Conservation (phyloP, 2,329 filamentous ascomycete genomes). For the Fusarium sarcochroum region DNA sequence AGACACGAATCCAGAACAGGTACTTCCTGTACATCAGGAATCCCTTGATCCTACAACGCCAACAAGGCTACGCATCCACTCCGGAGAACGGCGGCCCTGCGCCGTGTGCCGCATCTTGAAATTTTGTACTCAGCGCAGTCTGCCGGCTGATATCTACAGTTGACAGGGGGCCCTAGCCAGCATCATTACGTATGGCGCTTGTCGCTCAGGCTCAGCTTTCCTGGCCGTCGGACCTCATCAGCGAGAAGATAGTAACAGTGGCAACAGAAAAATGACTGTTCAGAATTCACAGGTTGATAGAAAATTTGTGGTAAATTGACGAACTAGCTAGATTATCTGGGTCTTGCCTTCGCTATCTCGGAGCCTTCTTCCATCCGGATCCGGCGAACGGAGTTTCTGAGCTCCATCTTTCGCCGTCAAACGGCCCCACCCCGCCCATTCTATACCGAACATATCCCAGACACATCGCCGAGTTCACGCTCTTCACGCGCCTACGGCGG, state of each 20-base stretch:
- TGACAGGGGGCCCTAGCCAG: neutral
- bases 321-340: too few relatives aligned
- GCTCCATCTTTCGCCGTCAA: slow-evolving; percentile 35
- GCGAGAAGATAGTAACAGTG: neutral
- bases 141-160: too few relatives aligned
- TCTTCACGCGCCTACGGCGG: slow-evolving; percentile 22
- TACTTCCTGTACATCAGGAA: slow-evolving; percentile 31
- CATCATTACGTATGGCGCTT: neutral
- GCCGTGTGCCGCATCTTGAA: slow-evolving; percentile 12
- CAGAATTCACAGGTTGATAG: too few relatives aligned
- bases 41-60: neutral
- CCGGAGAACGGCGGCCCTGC: slow-evolving; percentile 12
- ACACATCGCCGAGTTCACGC: slow-evolving; percentile 8
- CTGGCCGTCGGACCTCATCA: neutral
- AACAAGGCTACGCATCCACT: neutral
- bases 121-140: neutral
- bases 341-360: slow-evolving; percentile 11
- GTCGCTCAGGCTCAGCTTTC: neutral
- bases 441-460: slow-evolving; percentile 3
- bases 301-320: too few relatives aligned
- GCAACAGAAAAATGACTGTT: neutral
- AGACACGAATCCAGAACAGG: slow-evolving; percentile 33
- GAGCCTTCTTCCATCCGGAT: slow-evolving; percentile 28
- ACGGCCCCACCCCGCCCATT: slow-evolving; percentile 32
- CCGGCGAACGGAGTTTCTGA: slow-evolving; percentile 24